Percentiles rank a stretch among this genome's conserved stretches.
phyloP scores from a whole-genome alignment of 2,329 filamentous ascomycete genomes.

The Claviceps pusilla region DNA sequence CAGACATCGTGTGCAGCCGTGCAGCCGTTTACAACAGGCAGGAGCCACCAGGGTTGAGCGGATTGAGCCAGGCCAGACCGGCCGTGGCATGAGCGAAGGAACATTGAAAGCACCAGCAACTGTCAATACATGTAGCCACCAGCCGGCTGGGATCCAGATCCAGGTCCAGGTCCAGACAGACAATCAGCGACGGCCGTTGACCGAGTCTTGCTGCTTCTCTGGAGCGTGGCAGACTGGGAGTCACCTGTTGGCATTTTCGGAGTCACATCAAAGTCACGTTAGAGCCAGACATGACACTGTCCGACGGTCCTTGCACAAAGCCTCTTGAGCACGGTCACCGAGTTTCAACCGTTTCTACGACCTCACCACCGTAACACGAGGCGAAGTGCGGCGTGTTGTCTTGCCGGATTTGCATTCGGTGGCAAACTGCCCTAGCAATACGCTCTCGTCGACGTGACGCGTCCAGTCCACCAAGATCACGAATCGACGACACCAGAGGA shows the following conservation, averaged over 20 bases:
- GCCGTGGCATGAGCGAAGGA: background rate
- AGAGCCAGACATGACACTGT: background rate
- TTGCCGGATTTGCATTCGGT: background rate
- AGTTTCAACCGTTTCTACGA: background rate
- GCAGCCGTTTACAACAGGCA: constrained; percentile 1
- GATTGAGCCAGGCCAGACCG: background rate
- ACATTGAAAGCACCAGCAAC: background rate
- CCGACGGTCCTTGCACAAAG: background rate
- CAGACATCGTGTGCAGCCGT: background rate
- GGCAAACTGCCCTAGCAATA: background rate
- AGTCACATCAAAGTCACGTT: background rate
- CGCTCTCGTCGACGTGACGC: background rate
- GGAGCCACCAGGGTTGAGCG: background rate
- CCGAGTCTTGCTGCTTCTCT: background rate
- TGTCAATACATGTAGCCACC: background rate
- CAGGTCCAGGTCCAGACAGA: too few relatives aligned
- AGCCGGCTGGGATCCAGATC: too few relatives aligned
- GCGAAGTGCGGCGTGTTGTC: too few relatives aligned
- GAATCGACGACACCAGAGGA: too few relatives aligned
- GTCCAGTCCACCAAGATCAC: background rate
- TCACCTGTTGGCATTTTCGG: background rate
- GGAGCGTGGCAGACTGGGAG: background rate
- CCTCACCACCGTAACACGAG: background rate
- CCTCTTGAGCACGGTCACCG: background rate
- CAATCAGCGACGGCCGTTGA: background rate